Evolutionary conservation across 306 rosid species (phyloP), one percentile per base, ranked within the genome.

Genomic region (Quillaja saponaria): DNA sequence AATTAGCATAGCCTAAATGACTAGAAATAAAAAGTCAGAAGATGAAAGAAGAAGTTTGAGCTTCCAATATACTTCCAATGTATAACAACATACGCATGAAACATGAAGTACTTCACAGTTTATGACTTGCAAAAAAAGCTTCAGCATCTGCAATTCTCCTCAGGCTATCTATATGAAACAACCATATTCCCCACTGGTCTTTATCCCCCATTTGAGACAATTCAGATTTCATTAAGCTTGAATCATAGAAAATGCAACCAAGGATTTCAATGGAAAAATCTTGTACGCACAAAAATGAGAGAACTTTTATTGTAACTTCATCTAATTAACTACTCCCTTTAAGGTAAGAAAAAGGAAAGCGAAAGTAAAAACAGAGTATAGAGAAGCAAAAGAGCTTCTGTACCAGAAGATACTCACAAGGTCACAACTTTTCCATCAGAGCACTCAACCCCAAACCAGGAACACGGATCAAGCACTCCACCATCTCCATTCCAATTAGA

Each of bases 381-480:
- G 14, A 10, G 34, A 31, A 25, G 13, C 39, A 17, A n/a, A 51
- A 18, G 10, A 48, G 42, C 31, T 25, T 25, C 3, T 25, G 4
- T 25, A 25, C 3, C 31, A 25, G 40, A 56, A 11, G 16, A 49
- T 56, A 59, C 97, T 82, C 81, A 91, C 97, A 88, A 60, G 81
- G 72, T 61, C 34, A 82, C 71, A 13, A 85, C 86, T 59, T 80
- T 76, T 72, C 85, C 88, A 7, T 76, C 58, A 5, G 85, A 81
- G 61, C 90, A 90, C 55, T 87, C 82, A 8, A 85, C 84, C 3
- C 97, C 96, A 13, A 78, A 76, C 96, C 95, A 83, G 0, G 84
- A 81, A 51, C 95, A 88, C 0, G 69, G 86, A 78, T 80, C 76
- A 35, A 18, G 38, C 5, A 48, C 58, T 55, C 58, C 83, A 17